Conservation (phyloP, 169 alveolate species). For the Cystoisospora suis region DNA sequence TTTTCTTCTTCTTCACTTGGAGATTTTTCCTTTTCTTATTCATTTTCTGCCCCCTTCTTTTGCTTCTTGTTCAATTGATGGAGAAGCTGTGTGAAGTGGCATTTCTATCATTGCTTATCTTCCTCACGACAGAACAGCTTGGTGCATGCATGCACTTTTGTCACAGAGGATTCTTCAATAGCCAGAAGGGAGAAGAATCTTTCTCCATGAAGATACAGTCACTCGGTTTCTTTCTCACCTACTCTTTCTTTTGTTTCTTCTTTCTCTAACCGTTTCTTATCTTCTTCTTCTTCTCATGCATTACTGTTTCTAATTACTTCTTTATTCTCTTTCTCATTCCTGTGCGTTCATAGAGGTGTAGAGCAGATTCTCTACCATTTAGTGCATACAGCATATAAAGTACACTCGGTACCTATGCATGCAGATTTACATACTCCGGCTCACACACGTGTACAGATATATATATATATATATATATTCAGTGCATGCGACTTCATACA, state of each 20-base stretch:
- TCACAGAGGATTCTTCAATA: too few species aligned
- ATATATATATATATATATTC: background rate
- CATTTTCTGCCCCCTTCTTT: conserved; percentile 27
- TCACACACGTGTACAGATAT: background rate
- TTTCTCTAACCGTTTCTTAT: too few species aligned
- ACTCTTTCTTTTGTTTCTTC: too few species aligned
- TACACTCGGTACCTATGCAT: background rate
- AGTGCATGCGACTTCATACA: background rate
- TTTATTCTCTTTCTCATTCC: background rate
- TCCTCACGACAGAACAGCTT: too few species aligned
- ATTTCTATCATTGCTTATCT: too few species aligned
- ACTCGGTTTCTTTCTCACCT: too few species aligned
- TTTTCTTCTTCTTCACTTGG: conserved; percentile 32
- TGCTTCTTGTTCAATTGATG: background rate
- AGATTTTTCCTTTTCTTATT: conserved; percentile 68
- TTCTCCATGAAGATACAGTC: too few species aligned
- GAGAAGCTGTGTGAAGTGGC: too few species aligned
- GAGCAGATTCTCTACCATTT: background rate
- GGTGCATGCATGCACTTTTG: too few species aligned
- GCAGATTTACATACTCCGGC: background rate
- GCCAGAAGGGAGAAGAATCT: too few species aligned
- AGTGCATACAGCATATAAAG: background rate
- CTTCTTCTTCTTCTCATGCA: too few species aligned
- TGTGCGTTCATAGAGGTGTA: background rate
- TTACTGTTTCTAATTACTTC: too few species aligned